These are phyloP conservation scores for Oropetium thomaeum DNA, from an alignment of 176 grass and related monocot genomes.

Conservation along the genomic window DNA sequence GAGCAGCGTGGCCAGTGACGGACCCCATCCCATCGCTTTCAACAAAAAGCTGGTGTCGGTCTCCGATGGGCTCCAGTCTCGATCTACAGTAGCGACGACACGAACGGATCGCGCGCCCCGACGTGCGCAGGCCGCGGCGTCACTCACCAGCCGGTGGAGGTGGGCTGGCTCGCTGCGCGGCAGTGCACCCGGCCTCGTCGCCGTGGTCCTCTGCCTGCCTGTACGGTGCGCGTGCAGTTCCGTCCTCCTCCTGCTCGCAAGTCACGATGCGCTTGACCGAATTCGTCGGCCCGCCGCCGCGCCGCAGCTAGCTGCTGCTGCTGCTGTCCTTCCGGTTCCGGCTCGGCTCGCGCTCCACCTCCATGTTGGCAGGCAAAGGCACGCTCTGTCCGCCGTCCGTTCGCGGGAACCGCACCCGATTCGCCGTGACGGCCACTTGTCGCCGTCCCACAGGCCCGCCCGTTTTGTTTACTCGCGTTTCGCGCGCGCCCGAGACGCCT, in stretches of 20 bases:
- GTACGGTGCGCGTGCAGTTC: not conserved
- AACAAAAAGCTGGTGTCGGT: conserved; percentile 25
- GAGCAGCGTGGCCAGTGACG: not conserved
- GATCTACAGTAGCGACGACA: not conserved
- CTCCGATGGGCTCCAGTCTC: not conserved
- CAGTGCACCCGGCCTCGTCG: too few species aligned
- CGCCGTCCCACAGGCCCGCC: conserved; percentile 17
- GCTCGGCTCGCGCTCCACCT: not conserved
- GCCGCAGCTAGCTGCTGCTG: not conserved
- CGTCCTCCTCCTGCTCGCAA: not conserved
- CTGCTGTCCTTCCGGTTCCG: not conserved
- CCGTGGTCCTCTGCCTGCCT: too few species aligned
- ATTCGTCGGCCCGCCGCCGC: not conserved
- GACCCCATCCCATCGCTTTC: conserved; percentile 36
- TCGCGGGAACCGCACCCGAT: not conserved
- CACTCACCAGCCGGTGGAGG: not conserved
- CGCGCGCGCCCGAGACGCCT: conserved; percentile 28
- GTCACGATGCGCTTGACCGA: not conserved
- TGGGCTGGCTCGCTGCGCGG: too few species aligned
- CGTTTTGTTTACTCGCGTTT: not conserved
- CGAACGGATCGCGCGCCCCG: not conserved
- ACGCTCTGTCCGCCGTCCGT: conserved; percentile 20
- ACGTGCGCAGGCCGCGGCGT: not conserved
- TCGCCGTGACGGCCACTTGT: conserved; percentile 26
- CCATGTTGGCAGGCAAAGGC: too few species aligned